Conservation (phyloP, 352 stramenopile genomes). For the Phytopythium sindhum region DNA sequence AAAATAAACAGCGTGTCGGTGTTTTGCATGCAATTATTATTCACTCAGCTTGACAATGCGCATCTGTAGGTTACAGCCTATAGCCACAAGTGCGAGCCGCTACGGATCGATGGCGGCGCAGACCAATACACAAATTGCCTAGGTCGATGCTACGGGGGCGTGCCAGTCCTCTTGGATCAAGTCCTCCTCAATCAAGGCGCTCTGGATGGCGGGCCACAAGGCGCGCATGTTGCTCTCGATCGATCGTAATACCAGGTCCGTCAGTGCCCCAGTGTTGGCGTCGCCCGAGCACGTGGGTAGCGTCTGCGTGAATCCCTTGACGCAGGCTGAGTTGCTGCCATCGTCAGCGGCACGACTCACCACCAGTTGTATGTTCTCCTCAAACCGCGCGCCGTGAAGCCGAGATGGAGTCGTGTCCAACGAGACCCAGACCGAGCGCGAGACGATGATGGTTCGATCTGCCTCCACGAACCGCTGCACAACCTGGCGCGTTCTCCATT, state of each 20-base stretch:
- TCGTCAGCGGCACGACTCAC: neutral
- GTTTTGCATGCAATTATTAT: no score
- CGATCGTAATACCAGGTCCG: constrained; percentile 1
- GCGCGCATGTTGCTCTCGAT: constrained; percentile 1
- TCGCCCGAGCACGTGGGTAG: neutral
- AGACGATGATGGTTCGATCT: constrained; percentile 1
- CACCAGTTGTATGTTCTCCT: neutral
- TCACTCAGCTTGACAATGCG: no score
- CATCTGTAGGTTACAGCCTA: no score
- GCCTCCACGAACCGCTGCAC: neutral
- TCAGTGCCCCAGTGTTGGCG: neutral
- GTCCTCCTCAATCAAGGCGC: constrained; percentile 5
- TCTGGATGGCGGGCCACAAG: constrained; percentile 7
- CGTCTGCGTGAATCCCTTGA: neutral
- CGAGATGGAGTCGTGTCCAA: neutral
- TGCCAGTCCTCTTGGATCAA: constrained; percentile 1
- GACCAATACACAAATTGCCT: neutral
- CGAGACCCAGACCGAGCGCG: neutral
- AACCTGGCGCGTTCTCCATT: constrained; percentile 1
- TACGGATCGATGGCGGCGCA: no score
- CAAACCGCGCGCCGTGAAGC: neutral
- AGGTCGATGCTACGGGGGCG: neutral
- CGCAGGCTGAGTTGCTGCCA: neutral
- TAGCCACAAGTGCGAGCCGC: no score
- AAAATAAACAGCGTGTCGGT: no score